These are phyloP conservation scores for Clohesyomyces aquaticus DNA, from an alignment of 495 filamentous ascomycete species.

Conservation along the genomic window DNA sequence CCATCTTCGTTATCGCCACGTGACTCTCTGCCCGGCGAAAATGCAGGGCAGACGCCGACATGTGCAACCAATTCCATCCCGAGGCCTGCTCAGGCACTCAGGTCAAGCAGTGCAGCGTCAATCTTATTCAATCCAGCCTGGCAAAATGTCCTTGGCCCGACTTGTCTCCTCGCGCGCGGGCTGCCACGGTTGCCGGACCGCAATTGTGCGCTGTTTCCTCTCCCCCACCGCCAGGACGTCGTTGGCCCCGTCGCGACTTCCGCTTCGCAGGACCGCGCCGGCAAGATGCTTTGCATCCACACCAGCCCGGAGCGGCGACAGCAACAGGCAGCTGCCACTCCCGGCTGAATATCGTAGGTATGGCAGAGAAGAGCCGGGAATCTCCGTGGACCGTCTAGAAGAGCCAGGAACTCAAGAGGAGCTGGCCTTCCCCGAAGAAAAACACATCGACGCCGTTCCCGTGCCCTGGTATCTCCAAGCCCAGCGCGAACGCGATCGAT, in stretches of 20 bases:
- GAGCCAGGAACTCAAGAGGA: background rate
- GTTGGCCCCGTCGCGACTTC: no score
- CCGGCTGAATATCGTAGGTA: no score
- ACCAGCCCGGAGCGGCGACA: no score
- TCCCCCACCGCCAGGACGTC: background rate
- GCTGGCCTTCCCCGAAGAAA: background rate
- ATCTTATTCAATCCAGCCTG: background rate
- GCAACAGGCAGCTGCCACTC: no score
- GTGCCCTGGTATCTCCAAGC: conserved; percentile 89
- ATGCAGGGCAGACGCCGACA: background rate
- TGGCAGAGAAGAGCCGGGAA: no score
- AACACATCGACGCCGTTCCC: background rate
- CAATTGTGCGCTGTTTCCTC: conserved; percentile 3
- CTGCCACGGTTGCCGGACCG: conserved; percentile 11
- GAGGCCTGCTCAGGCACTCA: no score
- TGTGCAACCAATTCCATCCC: conserved; percentile 1
- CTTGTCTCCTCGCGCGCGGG: background rate
- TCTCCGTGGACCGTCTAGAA: background rate
- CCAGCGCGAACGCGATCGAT: conserved; percentile 44
- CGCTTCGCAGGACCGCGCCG: background rate
- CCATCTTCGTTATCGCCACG: background rate
- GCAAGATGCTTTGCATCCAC: background rate
- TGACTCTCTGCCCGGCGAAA: background rate
- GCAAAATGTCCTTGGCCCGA: conserved; percentile 8
- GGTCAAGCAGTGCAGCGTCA: no score